Conservation (phyloP, 306 rosid genomes). For the Acacia crassicarpa region DNA sequence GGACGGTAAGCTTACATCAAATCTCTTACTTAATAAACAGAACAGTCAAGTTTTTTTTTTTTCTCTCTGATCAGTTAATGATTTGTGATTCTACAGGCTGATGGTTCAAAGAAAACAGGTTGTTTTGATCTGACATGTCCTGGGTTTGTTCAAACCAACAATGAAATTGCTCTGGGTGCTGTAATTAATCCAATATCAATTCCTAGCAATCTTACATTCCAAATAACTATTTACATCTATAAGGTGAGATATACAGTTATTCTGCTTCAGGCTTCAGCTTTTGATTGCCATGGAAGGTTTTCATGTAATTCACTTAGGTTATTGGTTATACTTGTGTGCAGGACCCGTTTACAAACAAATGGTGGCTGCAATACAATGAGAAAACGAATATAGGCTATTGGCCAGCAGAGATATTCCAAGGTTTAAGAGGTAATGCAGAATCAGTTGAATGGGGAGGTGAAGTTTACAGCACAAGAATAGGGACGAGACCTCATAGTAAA, state of each 20-base stretch:
- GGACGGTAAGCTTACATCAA: constrained; percentile 50
- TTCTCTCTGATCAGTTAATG: neutral
- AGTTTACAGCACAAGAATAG: constrained; percentile 50
- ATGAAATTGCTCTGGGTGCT: constrained; percentile 56
- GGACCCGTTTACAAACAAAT: constrained; percentile 56
- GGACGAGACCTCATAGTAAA: constrained; percentile 53
- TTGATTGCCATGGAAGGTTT: neutral
- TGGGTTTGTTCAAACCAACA: constrained; percentile 70
- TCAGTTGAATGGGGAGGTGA: constrained; percentile 82
- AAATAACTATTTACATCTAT: constrained; percentile 41
- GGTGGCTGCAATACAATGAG: constrained; percentile 76
- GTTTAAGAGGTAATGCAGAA: constrained; percentile 34
- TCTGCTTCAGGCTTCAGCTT: neutral
- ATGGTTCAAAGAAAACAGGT: constrained; percentile 57
- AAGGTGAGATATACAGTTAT: constrained; percentile 30
- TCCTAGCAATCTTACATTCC: constrained; percentile 41
- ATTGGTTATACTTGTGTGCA: neutral
- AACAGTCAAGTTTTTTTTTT: no score
- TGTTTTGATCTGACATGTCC: constrained; percentile 78
- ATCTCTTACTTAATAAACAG: neutral
- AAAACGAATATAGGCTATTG: constrained; percentile 57
- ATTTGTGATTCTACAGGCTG: constrained; percentile 42
- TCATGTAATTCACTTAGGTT: neutral
- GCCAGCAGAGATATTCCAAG: constrained; percentile 51
- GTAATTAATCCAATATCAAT: constrained; percentile 44